These are phyloP conservation scores for Amyloporia xantha DNA, from an alignment of 768 basidiomycete species.

Conservation along the genomic window DNA sequence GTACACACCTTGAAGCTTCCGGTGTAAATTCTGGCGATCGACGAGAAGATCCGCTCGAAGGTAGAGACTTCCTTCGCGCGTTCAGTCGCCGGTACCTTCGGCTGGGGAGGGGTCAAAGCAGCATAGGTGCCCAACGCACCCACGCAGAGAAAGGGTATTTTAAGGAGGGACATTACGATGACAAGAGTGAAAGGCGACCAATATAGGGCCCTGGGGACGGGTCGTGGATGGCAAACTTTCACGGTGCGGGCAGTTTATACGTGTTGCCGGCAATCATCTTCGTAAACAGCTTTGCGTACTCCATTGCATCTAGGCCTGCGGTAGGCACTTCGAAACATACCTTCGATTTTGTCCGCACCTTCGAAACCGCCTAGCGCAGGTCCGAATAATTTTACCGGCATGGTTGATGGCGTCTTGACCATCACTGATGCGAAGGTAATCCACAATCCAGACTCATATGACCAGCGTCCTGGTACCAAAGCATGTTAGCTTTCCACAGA, in stretches of 20 bases:
- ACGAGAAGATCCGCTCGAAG: slow-evolving; percentile 1
- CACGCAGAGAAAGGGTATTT: slow-evolving; percentile 1
- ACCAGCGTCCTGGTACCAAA: no score
- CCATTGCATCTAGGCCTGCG: background rate
- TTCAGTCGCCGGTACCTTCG: background rate
- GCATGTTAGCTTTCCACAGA: no score
- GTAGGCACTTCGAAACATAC: background rate
- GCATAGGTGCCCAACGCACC: background rate
- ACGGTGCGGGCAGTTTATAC: background rate
- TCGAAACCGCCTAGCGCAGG: no score
- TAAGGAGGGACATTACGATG: slow-evolving; percentile 2
- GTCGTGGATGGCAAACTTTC: background rate
- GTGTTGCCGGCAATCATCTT: background rate
- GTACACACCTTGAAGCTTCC: background rate
- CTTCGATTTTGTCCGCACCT: background rate
- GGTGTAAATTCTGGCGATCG: background rate
- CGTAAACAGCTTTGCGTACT: background rate
- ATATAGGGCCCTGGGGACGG: background rate
- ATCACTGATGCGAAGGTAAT: background rate
- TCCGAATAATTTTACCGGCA: background rate
- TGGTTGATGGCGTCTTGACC: background rate
- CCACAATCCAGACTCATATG: no score
- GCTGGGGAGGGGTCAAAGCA: background rate
- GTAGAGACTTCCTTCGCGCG: background rate
- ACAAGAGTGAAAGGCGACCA: slow-evolving; percentile 1